phyloP scores from a whole-genome alignment of 2,329 filamentous ascomycete genomes.

The Pseudocercospora vitis region DNA sequence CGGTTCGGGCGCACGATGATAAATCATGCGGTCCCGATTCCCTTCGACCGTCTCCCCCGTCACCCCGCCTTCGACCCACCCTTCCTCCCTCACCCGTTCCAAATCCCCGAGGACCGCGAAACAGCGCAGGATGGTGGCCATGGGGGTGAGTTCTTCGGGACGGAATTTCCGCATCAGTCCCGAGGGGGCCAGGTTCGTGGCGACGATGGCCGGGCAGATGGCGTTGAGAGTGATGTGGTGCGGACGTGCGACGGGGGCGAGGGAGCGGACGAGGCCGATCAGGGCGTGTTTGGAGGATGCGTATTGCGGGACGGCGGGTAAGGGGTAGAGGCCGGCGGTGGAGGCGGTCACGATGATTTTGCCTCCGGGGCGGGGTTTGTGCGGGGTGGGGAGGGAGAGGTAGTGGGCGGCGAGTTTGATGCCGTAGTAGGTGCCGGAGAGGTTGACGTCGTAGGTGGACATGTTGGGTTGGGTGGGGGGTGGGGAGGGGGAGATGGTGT shows the following conservation, averaged over 20 bases:
- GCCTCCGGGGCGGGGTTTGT: slow-evolving; percentile 28
- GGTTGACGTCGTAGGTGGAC: slow-evolving; percentile 38
- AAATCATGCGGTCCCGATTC: slow-evolving; percentile 31
- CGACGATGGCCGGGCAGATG: slow-evolving; percentile 44
- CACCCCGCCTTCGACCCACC: slow-evolving; percentile 29
- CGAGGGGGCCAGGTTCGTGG: slow-evolving; percentile 43
- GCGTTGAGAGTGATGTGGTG: slow-evolving; percentile 44
- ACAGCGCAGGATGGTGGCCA: slow-evolving; percentile 43
- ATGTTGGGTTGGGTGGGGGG: slow-evolving; percentile 38
- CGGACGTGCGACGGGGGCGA: slow-evolving; percentile 38
- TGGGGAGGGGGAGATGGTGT: slow-evolving; percentile 25
- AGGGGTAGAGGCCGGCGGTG: slow-evolving; percentile 38
- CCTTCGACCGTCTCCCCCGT: slow-evolving; percentile 36
- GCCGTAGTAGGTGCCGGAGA: slow-evolving; percentile 39
- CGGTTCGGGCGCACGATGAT: slow-evolving; percentile 26
- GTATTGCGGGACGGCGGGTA: slow-evolving; percentile 43
- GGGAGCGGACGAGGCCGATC: slow-evolving; percentile 41
- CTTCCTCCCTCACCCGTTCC: slow-evolving; percentile 28
- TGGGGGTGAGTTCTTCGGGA: slow-evolving; percentile 43
- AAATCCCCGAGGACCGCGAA: slow-evolving; percentile 40
- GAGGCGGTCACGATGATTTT: slow-evolving; percentile 40
- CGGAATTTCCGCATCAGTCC: slow-evolving; percentile 41
- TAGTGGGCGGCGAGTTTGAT: slow-evolving; percentile 43
- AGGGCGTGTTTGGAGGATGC: slow-evolving; percentile 46
- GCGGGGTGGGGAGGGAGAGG: slow-evolving; percentile 28